phyloP scores from a whole-genome alignment of 2,329 filamentous ascomycete genomes.

The Neonectria hederae region DNA sequence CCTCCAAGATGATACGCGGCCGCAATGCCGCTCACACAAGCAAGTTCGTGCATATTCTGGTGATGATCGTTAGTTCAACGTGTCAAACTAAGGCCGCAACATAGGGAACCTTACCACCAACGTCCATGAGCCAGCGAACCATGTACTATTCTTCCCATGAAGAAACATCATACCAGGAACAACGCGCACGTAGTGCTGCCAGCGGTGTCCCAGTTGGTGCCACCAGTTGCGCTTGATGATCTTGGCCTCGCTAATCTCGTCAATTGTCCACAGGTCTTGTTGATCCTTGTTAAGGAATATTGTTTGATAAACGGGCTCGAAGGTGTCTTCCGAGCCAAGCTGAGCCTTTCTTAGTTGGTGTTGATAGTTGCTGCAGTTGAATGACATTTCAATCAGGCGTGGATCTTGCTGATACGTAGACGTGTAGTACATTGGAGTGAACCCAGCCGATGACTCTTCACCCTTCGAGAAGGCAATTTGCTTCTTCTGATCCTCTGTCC shows the following conservation, averaged over 20 bases:
- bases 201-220: slow-evolving; percentile 73
- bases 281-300: slow-evolving; percentile 71
- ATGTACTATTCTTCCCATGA: slow-evolving; percentile 70
- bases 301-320: slow-evolving; percentile 75
- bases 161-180: slow-evolving; percentile 79
- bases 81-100: neutral
- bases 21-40: slow-evolving; percentile 75
- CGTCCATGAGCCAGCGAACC: slow-evolving; percentile 74
- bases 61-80: neutral
- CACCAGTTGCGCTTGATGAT: slow-evolving; percentile 73
- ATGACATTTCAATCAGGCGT: slow-evolving; percentile 73
- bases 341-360: slow-evolving; percentile 68
- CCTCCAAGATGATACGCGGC: slow-evolving; percentile 76
- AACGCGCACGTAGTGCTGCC: slow-evolving; percentile 70
- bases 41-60: slow-evolving; percentile 75
- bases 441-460: slow-evolving; percentile 61
- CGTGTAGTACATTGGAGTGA: slow-evolving; percentile 73
- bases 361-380: slow-evolving; percentile 81
- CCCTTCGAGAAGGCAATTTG: slow-evolving; percentile 54
- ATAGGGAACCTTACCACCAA: slow-evolving; percentile 62
- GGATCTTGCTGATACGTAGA: slow-evolving; percentile 66
- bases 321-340: slow-evolving; percentile 33
- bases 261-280: slow-evolving; percentile 65
- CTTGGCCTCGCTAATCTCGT: slow-evolving; percentile 67
- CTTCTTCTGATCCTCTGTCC: slow-evolving; percentile 51